These are phyloP conservation scores for Plenodomus lindquistii DNA, from an alignment of 2,329 filamentous ascomycete species.

Conservation along the genomic window DNA sequence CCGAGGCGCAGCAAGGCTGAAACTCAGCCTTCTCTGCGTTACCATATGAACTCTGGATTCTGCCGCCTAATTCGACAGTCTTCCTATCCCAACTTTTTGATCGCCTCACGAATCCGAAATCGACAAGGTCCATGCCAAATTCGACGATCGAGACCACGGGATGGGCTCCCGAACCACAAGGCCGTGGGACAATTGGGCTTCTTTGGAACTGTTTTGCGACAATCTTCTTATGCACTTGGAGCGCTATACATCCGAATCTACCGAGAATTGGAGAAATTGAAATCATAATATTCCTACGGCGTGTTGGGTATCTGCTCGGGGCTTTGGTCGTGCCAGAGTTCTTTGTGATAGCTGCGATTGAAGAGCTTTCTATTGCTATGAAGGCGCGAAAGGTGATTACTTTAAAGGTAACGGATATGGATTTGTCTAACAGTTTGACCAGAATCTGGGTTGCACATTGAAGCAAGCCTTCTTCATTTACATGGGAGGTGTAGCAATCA, in stretches of 20 bases:
- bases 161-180: conserved; percentile 19
- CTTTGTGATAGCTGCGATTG: neutral
- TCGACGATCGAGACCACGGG: conserved; percentile 4
- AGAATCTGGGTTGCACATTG: conserved; percentile 9
- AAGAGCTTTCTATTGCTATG: neutral
- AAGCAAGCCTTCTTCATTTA: conserved; percentile 11
- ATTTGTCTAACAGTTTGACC: neutral
- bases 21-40: neutral
- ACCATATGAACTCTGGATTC: neutral
- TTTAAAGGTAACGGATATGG: no score
- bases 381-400: neutral
- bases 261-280: conserved; percentile 13
- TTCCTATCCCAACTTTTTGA: neutral
- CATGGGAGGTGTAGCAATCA: conserved; percentile 13
- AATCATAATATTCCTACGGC: neutral
- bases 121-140: neutral
- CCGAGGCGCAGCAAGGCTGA: neutral
- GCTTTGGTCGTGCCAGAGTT: conserved; percentile 11
- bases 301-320: neutral
- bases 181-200: conserved; percentile 38
- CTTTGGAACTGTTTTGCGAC: conserved; percentile 39
- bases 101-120: neutral
- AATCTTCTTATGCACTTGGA: conserved; percentile 39
- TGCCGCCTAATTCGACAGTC: neutral
- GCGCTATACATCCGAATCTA: conserved; percentile 35